A percentile compares a stretch with the other conserved stretches of the same genome.
Conservation (phyloP, 345 rosid genomes). For the Aquilaria malaccensis region DNA sequence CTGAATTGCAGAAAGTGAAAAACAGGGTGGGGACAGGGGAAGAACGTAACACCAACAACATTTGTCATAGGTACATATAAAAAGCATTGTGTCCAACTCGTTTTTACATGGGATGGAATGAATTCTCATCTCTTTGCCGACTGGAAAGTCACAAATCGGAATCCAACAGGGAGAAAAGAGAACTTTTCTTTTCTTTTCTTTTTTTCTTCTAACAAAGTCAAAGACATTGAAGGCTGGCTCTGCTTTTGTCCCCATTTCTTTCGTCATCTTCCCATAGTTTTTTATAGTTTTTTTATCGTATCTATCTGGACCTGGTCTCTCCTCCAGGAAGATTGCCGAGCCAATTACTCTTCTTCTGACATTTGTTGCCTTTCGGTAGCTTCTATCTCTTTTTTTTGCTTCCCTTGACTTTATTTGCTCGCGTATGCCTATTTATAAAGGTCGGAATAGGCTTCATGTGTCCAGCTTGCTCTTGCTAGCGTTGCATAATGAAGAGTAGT, state of each 20-base stretch:
- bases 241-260: conserved; percentile 10
- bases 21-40: not conserved
- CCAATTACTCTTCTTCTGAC: conserved; percentile 28
- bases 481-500: not conserved
- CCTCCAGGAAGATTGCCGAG: conserved; percentile 13
- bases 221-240: conserved; percentile 2
- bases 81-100: too few species aligned
- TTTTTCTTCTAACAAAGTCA: conserved; percentile 9
- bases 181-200: not conserved
- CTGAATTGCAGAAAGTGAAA: not conserved
- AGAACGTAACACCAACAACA: not conserved
- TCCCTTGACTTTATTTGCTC: conserved; percentile 17
- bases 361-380: conserved; percentile 30
- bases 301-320: conserved; percentile 15
- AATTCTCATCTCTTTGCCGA: not conserved
- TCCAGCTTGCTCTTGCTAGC: conserved; percentile 1
- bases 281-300: not conserved
- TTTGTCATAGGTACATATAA: not conserved
- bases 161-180: conserved; percentile 1
- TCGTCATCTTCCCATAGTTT: conserved; percentile 13
- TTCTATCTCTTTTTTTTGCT: conserved; percentile 17
- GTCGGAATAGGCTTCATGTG: not conserved
- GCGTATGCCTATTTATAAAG: not conserved
- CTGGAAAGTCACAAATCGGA: not conserved
- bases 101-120: too few species aligned